Evolutionary conservation across 2,329 filamentous ascomycete genomes (phyloP).

Genomic region (Diaporthe aspalathi): DNA sequence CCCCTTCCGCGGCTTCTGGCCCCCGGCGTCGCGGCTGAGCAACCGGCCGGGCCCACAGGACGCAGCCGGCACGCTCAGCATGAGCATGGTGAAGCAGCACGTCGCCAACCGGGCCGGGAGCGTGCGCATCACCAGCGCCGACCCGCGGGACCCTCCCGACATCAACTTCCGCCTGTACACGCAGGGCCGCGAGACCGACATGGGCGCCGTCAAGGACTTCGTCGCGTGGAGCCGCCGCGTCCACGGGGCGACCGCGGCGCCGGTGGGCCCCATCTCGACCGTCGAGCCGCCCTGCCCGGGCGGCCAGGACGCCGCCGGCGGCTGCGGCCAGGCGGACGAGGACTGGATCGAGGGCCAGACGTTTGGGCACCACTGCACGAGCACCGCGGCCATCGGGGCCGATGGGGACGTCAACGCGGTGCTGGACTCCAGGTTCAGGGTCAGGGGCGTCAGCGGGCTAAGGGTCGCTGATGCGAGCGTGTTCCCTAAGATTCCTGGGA

Average conservation of each 20-base stretch:
- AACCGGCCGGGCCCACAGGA: constrained; percentile 39
- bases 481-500: constrained; percentile 63
- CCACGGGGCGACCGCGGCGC: constrained; percentile 40
- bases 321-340: constrained; percentile 44
- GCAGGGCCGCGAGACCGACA: constrained; percentile 58
- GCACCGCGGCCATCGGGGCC: constrained; percentile 63
- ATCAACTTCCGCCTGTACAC: constrained; percentile 71
- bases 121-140: constrained; percentile 68
- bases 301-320: constrained; percentile 41
- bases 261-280: constrained; percentile 40
- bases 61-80: constrained; percentile 46
- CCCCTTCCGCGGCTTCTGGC: constrained; percentile 65
- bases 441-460: constrained; percentile 62
- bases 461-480: constrained; percentile 68
- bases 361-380: constrained; percentile 67
- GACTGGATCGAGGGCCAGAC: constrained; percentile 55
- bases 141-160: constrained; percentile 72
- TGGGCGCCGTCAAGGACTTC: constrained; percentile 52
- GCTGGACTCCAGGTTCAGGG: constrained; percentile 64
- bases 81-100: constrained; percentile 55
- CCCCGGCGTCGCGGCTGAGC: constrained; percentile 47
- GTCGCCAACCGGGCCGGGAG: constrained; percentile 69
- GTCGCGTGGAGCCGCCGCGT: constrained; percentile 47
- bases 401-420: constrained; percentile 64
- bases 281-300: constrained; percentile 45